Conservation (phyloP, 1,284 basidiomycete genomes). For the Bjerkandera adusta region DNA sequence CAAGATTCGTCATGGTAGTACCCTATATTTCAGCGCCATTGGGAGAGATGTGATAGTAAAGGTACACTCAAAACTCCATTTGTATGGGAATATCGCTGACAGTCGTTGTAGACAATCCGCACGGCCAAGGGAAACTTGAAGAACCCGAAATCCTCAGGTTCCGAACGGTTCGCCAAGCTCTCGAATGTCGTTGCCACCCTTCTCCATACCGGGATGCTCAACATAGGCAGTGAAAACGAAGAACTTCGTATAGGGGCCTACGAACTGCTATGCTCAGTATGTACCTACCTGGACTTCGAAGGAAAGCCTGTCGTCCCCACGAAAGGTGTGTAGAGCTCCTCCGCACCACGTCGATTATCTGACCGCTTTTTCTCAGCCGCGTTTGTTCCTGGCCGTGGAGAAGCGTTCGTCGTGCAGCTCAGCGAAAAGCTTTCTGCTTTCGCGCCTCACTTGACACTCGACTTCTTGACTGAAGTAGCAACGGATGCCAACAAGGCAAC, state of each 20-base stretch:
- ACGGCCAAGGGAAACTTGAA: conserved; percentile 68
- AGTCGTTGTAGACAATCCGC: conserved; percentile 52
- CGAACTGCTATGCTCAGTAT: conserved; percentile 76
- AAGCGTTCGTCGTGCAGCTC: conserved; percentile 60
- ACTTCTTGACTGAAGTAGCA: conserved; percentile 83
- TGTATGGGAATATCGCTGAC: neutral
- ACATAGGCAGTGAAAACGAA: conserved; percentile 70
- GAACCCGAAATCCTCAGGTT: conserved; percentile 50
- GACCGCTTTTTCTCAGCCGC: conserved; percentile 45
- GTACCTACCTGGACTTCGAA: conserved; percentile 76
- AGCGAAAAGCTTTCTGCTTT: conserved; percentile 73
- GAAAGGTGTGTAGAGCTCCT: conserved; percentile 49
- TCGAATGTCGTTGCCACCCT: conserved; percentile 83
- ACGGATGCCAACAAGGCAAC: conserved; percentile 57
- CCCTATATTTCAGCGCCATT: conserved; percentile 67
- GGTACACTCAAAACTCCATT: conserved; percentile 36
- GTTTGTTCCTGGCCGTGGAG: conserved; percentile 71
- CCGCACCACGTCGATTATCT: conserved; percentile 3
- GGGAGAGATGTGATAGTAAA: conserved; percentile 75
- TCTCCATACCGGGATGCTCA: conserved; percentile 79
- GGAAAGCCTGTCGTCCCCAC: conserved; percentile 63
- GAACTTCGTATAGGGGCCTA: conserved; percentile 77
- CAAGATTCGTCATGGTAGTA: conserved; percentile 64
- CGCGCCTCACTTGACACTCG: conserved; percentile 79
- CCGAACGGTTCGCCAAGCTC: conserved; percentile 72